Conservation (phyloP, 371 early-diverging fungal genomes). For the Apophysomyces trapeziformis region DNA sequence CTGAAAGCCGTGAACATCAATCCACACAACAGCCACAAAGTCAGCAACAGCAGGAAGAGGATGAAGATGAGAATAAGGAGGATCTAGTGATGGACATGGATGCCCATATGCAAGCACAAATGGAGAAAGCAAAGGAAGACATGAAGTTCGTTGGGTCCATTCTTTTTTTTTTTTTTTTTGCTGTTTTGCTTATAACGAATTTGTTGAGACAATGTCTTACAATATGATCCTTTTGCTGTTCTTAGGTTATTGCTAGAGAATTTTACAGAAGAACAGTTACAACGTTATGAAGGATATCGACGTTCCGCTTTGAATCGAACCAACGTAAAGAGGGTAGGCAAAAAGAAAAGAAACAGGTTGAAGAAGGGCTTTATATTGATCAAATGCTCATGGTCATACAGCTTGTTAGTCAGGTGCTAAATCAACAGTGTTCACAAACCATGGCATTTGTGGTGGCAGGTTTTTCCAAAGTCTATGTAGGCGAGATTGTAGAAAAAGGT, state of each 20-base stretch:
- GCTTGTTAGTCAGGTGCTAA: constrained; percentile 74
- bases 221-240: background rate
- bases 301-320: constrained; percentile 85
- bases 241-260: constrained; percentile 74
- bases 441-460: constrained; percentile 93
- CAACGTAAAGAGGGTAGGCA: constrained; percentile 79
- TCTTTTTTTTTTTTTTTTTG: background rate
- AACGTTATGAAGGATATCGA: constrained; percentile 91
- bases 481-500: constrained; percentile 93
- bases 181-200: too few relatives aligned
- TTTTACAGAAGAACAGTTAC: constrained; percentile 82
- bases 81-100: constrained; percentile 46
- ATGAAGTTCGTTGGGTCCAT: constrained; percentile 36
- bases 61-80: constrained; percentile 52
- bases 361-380: background rate
- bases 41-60: constrained; percentile 34
- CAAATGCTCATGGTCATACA: constrained; percentile 16
- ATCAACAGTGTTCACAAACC: constrained; percentile 86
- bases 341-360: background rate
- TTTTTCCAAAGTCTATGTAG: constrained; percentile 95
- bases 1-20: constrained; percentile 18
- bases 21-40: constrained; percentile 12
- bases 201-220: too few relatives aligned
- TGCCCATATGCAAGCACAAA: constrained; percentile 50
- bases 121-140: constrained; percentile 54